These are phyloP conservation scores for Russula sp. DNA, from an alignment of 768 basidiomycete genomes.

Conservation along the genomic window DNA sequence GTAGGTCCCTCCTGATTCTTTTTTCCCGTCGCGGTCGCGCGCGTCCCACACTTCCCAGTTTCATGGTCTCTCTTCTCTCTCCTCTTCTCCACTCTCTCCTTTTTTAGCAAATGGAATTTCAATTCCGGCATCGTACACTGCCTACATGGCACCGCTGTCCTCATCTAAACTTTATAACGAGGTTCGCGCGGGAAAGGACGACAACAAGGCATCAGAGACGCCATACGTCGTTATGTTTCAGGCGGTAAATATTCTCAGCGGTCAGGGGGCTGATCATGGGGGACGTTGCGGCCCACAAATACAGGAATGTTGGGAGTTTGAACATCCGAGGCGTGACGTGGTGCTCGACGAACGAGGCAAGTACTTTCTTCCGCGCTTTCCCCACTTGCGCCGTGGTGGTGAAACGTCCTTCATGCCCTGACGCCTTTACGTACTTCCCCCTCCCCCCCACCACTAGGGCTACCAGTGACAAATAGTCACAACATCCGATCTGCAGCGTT, in stretches of 20 bases:
- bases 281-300: constrained; percentile 76
- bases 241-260: constrained; percentile 86
- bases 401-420: neutral
- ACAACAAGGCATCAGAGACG: constrained; percentile 81
- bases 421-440: neutral
- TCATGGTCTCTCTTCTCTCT: constrained; percentile 1
- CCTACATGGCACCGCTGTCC: constrained; percentile 90
- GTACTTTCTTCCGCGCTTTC: constrained; percentile 26
- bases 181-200: constrained; percentile 59
- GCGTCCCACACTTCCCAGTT: neutral
- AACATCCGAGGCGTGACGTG: constrained; percentile 83
- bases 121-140: constrained; percentile 94
- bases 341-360: constrained; percentile 70
- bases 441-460: constrained; percentile 45
- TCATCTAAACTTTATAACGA: constrained; percentile 91
- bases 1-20: constrained; percentile 35
- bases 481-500: constrained; percentile 86
- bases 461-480: constrained; percentile 94
- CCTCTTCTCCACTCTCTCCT: no score
- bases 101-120: constrained; percentile 83
- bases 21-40: neutral
- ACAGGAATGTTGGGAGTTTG: constrained; percentile 98
- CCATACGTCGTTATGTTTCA: constrained; percentile 99
- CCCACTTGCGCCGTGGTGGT: neutral
- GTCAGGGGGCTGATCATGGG: constrained; percentile 56